Conservation (phyloP, 2,329 filamentous ascomycete genomes). For the Lachnellula occidentalis region DNA sequence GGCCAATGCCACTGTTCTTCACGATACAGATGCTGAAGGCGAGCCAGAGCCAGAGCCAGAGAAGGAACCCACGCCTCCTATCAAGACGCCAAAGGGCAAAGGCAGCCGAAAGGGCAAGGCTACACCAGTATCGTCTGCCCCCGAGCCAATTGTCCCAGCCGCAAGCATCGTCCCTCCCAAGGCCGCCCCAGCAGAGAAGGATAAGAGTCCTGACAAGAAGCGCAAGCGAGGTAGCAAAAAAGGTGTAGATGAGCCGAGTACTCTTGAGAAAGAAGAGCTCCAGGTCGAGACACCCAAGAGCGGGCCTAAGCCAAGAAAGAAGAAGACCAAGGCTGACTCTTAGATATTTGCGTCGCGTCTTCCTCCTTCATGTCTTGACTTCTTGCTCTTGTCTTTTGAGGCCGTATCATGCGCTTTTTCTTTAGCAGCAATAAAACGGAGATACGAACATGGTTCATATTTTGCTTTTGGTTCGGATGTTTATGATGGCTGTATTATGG, state of each 20-base stretch:
- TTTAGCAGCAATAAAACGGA: not conserved
- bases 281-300: constrained; percentile 23
- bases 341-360: constrained; percentile 27
- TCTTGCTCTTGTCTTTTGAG: not conserved
- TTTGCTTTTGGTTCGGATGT: not conserved
- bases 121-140: constrained; percentile 13
- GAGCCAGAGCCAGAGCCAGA: constrained; percentile 44
- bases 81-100: constrained; percentile 53
- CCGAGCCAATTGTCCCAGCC: constrained; percentile 16
- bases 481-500: constrained; percentile 6
- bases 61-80: constrained; percentile 38
- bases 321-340: constrained; percentile 50
- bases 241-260: constrained; percentile 9
- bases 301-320: constrained; percentile 27
- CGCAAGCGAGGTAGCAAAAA: constrained; percentile 54
- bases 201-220: constrained; percentile 56
- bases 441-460: not conserved
- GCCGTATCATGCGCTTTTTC: not conserved
- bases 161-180: constrained; percentile 20
- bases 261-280: constrained; percentile 39
- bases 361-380: not conserved
- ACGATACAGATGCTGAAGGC: constrained; percentile 30
- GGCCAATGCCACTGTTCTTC: constrained; percentile 34
- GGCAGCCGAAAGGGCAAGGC: constrained; percentile 34
- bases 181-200: constrained; percentile 17